Conservation (phyloP, 1,139 yeast species). For the Pichia cactophila region DNA sequence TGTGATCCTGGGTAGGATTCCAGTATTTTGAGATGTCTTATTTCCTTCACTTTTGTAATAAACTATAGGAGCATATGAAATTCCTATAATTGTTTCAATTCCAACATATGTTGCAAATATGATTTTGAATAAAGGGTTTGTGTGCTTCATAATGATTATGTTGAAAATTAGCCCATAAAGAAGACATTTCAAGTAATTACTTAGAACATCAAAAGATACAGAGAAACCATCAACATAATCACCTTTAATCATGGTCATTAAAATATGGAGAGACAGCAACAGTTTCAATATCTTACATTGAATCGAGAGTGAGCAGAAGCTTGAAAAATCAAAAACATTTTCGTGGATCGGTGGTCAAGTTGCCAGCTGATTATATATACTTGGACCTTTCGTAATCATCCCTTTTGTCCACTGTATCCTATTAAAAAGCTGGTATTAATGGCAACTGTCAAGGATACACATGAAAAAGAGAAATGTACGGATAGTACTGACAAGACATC, state of each 20-base stretch:
- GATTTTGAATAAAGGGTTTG: slow-evolving; percentile 23
- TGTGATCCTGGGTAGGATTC: slow-evolving; percentile 12
- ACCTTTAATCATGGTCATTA: slow-evolving; percentile 2
- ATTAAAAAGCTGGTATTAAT: no score
- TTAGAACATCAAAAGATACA: background rate
- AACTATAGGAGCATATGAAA: slow-evolving; percentile 19
- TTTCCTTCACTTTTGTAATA: slow-evolving; percentile 12
- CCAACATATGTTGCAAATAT: slow-evolving; percentile 25
- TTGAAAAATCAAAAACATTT: no score
- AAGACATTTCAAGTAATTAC: background rate
- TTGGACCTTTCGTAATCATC: no score
- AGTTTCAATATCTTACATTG: no score
- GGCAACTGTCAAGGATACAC: background rate
- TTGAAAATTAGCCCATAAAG: slow-evolving; percentile 4
- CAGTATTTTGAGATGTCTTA: slow-evolving; percentile 5
- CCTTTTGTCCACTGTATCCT: no score
- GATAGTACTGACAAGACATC: background rate
- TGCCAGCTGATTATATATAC: no score
- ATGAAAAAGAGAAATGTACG: background rate
- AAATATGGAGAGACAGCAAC: no score
- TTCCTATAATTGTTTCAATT: slow-evolving; percentile 15
- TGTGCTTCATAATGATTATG: slow-evolving; percentile 14
- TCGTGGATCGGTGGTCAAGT: no score
- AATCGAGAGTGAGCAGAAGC: no score
- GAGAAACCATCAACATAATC: background rate